Percentiles rank a stretch among this genome's conserved stretches.
These are phyloP conservation scores for Biscutella laevigata DNA, from an alignment of 441 rosid genomes.

Conservation along the genomic window DNA sequence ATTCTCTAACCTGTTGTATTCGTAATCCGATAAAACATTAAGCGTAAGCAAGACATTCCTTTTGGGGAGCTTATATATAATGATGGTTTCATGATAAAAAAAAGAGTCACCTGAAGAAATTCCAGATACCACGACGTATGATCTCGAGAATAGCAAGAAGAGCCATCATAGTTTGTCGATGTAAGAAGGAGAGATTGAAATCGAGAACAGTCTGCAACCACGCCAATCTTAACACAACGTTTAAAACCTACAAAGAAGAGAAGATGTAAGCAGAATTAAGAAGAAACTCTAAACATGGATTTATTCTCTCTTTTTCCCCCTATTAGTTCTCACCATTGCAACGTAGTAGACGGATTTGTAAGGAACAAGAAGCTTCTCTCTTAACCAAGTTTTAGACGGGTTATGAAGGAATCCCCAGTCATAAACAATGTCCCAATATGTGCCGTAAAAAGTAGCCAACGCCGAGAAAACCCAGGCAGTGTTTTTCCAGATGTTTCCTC, in stretches of 20 bases:
- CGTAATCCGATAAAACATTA: no score
- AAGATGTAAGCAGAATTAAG: background rate
- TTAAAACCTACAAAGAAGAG: constrained; percentile 36
- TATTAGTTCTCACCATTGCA: constrained; percentile 58
- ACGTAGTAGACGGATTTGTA: constrained; percentile 38
- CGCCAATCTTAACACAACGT: constrained; percentile 53
- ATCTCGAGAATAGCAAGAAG: constrained; percentile 59
- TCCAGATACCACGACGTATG: constrained; percentile 80
- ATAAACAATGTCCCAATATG: constrained; percentile 68
- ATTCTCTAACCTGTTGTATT: constrained; percentile 26
- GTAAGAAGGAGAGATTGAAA: constrained; percentile 24
- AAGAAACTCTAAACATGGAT: background rate
- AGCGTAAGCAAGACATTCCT: background rate
- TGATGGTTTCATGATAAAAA: background rate
- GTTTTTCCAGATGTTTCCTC: constrained; percentile 34
- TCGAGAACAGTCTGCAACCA: constrained; percentile 59
- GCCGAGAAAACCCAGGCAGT: constrained; percentile 43
- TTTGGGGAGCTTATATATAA: background rate
- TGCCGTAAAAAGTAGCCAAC: constrained; percentile 39
- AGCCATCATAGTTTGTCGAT: constrained; percentile 30
- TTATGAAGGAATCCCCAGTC: constrained; percentile 72
- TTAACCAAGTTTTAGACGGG: constrained; percentile 47
- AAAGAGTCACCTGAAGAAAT: constrained; percentile 74
- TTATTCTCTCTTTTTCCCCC: background rate
- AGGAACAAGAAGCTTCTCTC: constrained; percentile 70